These are phyloP conservation scores for Priceomyces melissophilus DNA, from an alignment of 805 yeast genomes.

Conservation along the genomic window DNA sequence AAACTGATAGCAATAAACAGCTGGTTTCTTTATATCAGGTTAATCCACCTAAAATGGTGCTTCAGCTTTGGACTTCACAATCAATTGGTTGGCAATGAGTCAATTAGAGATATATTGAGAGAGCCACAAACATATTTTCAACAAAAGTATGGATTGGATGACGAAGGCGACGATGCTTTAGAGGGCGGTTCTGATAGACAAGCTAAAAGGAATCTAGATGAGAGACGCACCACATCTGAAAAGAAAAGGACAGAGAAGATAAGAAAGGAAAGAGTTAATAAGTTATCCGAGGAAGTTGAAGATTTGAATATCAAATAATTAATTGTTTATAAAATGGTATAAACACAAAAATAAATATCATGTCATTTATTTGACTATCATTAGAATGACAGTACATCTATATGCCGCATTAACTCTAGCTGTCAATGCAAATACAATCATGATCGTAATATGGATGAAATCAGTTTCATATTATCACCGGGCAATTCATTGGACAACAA, in stretches of 20 bases:
- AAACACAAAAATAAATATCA: background rate
- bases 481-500: conserved; percentile 16
- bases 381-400: conserved; percentile 1
- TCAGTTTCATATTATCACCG: too few relatives aligned
- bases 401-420: background rate
- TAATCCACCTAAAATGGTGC: conserved; percentile 48
- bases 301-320: conserved; percentile 19
- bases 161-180: conserved; percentile 10
- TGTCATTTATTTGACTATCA: conserved; percentile 2
- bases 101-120: conserved; percentile 32
- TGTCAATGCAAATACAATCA: too few relatives aligned
- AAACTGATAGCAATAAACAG: conserved; percentile 45
- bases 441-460: too few relatives aligned
- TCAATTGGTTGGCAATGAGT: conserved; percentile 41
- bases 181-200: conserved; percentile 1
- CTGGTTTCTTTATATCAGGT: conserved; percentile 49
- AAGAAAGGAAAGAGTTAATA: conserved; percentile 35
- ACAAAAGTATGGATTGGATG: conserved; percentile 14
- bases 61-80: conserved; percentile 51
- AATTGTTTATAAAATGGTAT: conserved; percentile 1
- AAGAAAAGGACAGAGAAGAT: conserved; percentile 34
- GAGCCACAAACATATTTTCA: conserved; percentile 29
- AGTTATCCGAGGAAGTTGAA: conserved; percentile 30
- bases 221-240: conserved; percentile 21
- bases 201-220: conserved; percentile 5